Percentiles rank a stretch among this genome's conserved stretches.
phyloP scores from a whole-genome alignment of 176 grass and related monocot species.

The Rhynchospora tenuis region DNA sequence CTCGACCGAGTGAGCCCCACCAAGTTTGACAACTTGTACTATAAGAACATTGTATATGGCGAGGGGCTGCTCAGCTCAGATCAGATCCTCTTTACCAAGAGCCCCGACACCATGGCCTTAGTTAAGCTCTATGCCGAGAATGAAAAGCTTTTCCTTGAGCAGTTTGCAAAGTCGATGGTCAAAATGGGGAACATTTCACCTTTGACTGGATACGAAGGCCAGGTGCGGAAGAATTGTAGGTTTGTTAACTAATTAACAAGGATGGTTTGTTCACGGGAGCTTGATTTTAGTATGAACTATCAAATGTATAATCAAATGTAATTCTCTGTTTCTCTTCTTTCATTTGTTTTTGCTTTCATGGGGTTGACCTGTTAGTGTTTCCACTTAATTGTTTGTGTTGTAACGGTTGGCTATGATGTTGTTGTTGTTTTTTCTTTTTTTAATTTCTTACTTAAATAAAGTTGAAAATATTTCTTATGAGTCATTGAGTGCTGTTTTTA shows the following conservation, averaged over 20 bases:
- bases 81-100: slow-evolving; percentile 34
- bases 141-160: slow-evolving; percentile 20
- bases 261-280: not conserved
- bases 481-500: not conserved
- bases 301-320: not conserved
- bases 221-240: slow-evolving; percentile 44
- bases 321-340: not conserved
- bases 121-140: slow-evolving; percentile 30
- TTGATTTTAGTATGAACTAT: not conserved
- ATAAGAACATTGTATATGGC: slow-evolving; percentile 37
- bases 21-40: slow-evolving; percentile 50
- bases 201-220: not conserved
- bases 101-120: slow-evolving; percentile 8
- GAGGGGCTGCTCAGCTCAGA: slow-evolving; percentile 42
- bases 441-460: not conserved
- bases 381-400: not conserved
- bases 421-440: not conserved
- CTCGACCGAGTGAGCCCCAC: slow-evolving; percentile 31
- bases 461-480: not conserved
- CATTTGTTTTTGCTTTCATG: not conserved
- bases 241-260: slow-evolving; percentile 24
- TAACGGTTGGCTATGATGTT: not conserved
- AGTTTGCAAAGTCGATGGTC: slow-evolving; percentile 41
- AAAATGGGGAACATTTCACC: slow-evolving; percentile 47
- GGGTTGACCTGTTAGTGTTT: not conserved